phyloP scores from a whole-genome alignment of 768 basidiomycete species.

The Filobasidium wieringae region DNA sequence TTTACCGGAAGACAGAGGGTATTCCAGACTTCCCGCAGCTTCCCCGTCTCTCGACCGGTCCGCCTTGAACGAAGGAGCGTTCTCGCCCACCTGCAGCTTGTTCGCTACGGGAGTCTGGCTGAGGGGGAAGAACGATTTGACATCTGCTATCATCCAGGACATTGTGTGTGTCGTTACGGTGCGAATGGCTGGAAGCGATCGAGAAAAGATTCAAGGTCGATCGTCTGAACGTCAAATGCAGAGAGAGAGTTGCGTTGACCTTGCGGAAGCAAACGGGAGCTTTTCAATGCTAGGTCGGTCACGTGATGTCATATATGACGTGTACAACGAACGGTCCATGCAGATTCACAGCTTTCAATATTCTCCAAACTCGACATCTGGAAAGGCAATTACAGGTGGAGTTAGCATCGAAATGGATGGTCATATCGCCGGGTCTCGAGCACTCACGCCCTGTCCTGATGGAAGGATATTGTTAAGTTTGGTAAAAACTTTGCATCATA shows the following conservation, averaged over 20 bases:
- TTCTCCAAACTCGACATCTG: conserved; percentile 38
- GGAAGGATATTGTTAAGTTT: not conserved
- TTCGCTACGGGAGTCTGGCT: not conserved
- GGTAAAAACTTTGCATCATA: not conserved
- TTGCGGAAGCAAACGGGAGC: no score
- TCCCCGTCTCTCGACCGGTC: not conserved
- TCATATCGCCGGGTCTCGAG: not conserved
- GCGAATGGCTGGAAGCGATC: no score
- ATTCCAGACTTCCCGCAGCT: not conserved
- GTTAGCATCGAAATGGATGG: not conserved
- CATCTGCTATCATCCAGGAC: not conserved
- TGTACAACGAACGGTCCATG: no score
- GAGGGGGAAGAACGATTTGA: not conserved
- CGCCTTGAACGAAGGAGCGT: not conserved
- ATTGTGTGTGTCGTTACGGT: no score
- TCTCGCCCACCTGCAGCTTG: not conserved
- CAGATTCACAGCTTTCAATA: no score
- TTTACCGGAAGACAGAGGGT: not conserved
- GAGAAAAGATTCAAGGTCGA: no score
- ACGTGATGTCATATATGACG: no score
- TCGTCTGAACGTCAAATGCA: no score
- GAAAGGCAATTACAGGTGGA: not conserved
- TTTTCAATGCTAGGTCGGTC: no score
- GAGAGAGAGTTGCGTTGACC: no score
- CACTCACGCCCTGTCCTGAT: conserved; percentile 8